These are phyloP conservation scores for Linnemannia elongata DNA, from an alignment of 192 early-diverging fungal genomes.

Conservation along the genomic window DNA sequence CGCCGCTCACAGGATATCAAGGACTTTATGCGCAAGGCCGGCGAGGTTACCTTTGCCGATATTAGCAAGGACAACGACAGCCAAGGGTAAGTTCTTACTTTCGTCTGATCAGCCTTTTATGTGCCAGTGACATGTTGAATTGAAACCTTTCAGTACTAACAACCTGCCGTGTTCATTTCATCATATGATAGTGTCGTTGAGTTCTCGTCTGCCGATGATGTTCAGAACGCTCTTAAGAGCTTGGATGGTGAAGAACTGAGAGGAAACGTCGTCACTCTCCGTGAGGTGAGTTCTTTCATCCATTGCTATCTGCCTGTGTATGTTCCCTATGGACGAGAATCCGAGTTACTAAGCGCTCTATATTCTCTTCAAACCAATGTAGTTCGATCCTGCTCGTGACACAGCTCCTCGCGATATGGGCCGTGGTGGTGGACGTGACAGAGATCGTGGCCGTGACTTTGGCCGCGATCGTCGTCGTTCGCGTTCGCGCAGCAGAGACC, in stretches of 20 bases:
- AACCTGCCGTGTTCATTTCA: conserved; percentile 18
- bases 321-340: neutral
- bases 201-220: conserved; percentile 83
- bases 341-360: neutral
- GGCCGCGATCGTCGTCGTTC: conserved; percentile 65
- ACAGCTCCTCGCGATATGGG: conserved; percentile 57
- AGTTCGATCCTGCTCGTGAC: conserved; percentile 46
- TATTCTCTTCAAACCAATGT: neutral
- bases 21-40: conserved; percentile 94
- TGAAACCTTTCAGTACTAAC: neutral
- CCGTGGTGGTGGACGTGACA: conserved; percentile 51
- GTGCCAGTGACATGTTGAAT: neutral
- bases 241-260: conserved; percentile 83
- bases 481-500: conserved; percentile 63
- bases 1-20: conserved; percentile 90
- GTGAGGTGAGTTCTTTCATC: conserved; percentile 66
- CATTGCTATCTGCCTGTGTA: neutral
- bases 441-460: conserved; percentile 54
- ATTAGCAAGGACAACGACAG: conserved; percentile 85
- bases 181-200: conserved; percentile 82
- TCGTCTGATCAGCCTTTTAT: neutral
- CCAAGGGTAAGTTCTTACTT: conserved; percentile 74
- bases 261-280: conserved; percentile 75
- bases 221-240: conserved; percentile 87
- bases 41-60: conserved; percentile 95